Base-by-base conservation (phyloP, 2,329 filamentous ascomycete species). In the Keithomyces neogunnii region DNA sequence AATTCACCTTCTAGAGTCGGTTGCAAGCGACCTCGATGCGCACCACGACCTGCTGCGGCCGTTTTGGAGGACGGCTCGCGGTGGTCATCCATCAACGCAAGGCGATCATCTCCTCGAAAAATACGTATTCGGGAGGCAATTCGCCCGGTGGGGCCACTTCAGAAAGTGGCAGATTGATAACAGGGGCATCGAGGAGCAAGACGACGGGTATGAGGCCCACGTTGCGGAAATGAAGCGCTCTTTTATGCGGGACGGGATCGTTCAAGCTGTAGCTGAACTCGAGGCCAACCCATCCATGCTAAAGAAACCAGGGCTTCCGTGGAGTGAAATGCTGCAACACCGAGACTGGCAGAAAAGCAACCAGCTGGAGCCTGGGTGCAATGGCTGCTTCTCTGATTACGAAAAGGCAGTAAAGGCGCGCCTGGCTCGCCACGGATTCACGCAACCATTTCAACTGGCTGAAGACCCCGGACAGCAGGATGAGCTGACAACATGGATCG, bases 401-500 rank as follows among this genome's bases (percentile, higher is more conserved):
- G 53, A 33, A 38, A 50, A 56, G 9, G 55, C 53, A 13, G 54
- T 59, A 10, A 58, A 62, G 55, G 44, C 50, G 13, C 59, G 59
- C 19, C 59, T 67, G 6, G 51, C 48, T 4, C 42, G 53, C 29
- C 60, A 68, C 54, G 58, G 53, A 40, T 65, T 67, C 36, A 57
- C 49, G 3, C 59, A 55, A 47, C 26, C 54, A 11, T 64, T 67
- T 50, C 42, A 65, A 36, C 56, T 69, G 29, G 39, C 61, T 40
- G 46, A 63, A 42, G 59, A 66, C 47, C 59, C 58, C 1, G 52
- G 52, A 44, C 51, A 52, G 13, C 62, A 69, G 48, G 62, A 65
- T 48, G 57, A 60, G 46, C 50, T 68, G 42, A 60, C 63, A 31
- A 67, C 60, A 9, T 69, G 66, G 67, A 66, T 68, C 50, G 66